Evolutionary conservation across 116 monocot species (phyloP).

Genomic region (Posidonia oceanica): DNA sequence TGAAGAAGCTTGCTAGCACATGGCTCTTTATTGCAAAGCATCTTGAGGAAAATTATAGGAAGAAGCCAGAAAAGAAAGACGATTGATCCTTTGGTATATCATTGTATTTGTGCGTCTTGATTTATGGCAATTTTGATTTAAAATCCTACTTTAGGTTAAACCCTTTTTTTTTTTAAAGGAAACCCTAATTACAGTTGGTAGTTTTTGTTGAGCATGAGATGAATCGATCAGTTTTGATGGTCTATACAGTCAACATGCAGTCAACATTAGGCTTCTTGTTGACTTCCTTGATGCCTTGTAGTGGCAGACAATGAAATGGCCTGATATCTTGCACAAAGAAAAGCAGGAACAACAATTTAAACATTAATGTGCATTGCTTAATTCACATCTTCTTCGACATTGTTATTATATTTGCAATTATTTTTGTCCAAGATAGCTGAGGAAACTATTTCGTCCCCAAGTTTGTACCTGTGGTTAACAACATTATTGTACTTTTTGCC

Average conservation of each 20-base stretch:
- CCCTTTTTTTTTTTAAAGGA: not conserved
- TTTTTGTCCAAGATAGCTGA: too few species aligned
- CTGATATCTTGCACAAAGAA: too few species aligned
- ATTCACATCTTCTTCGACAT: too few species aligned
- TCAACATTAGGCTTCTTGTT: not conserved
- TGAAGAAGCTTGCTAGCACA: conserved; percentile 28
- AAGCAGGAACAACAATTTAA: too few species aligned
- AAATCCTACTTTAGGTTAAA: not conserved
- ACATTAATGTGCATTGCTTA: too few species aligned
- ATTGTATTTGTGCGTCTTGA: too few species aligned
- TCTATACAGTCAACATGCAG: not conserved
- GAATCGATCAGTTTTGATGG: not conserved
- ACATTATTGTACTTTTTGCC: too few species aligned
- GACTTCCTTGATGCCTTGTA: not conserved
- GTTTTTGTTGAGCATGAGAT: not conserved
- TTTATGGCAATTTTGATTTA: not conserved
- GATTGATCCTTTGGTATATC: not conserved
- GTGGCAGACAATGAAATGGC: not conserved
- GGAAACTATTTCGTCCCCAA: too few species aligned
- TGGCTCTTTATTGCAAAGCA: conserved; percentile 32
- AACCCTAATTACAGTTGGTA: not conserved
- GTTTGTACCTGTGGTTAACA: too few species aligned
- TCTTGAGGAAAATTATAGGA: conserved; percentile 45
- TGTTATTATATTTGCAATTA: too few species aligned
- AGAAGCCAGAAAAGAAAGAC: conserved; percentile 36